Evolutionary conservation across 441 rosid genomes (phyloP), one percentile per base, ranked within the genome.

Genomic region (Gossypium davidsonii): DNA sequence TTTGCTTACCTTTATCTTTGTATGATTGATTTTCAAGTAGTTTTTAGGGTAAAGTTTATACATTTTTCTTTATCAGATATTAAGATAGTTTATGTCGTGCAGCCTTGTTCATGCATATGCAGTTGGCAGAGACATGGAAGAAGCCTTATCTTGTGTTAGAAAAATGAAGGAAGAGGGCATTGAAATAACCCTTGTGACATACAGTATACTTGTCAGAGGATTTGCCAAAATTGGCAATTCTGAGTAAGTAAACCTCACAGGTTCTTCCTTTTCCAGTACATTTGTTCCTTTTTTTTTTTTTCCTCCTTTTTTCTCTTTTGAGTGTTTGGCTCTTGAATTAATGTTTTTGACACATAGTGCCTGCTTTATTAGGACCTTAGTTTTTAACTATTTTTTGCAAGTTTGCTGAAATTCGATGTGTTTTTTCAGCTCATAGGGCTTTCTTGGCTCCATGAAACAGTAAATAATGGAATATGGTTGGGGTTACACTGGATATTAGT

Each of bases 21-120:
- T 60, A 46, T 34, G 48, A 26, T 58, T 26, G 67, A 18, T 26
- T 70, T 70, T 66, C 67, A 55, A 70, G 18, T 18, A 21, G 73
- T 69, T 71, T 59, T 64, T 46, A 44, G 26, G 44, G 59, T 65
- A 21, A 69, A 71, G 23, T 51, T 34, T 17, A 37, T 63, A 26
- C 49, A 11, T 51, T 53, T 7, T 72, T 26, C 18, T 58, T 71
- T 37, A 14, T n/a, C 46, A 60, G 42, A 73, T 53, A 74, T 82
- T 87, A 72, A 85, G 80, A 25, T 79, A 72, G 81, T 84, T 82
- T 76, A 83, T 86, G 87, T 83, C 77, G 79, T 91, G 96, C 98
- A 94, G 99, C 93, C 98, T 94, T 87, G 86, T 94, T 84, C 93
- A 91, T 85, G 98, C 97, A 72, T 94, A 92, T 84, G 91, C 98